Evolutionary conservation across 106 monocot species (phyloP).

Genomic region (Xerophyta viscosa): DNA sequence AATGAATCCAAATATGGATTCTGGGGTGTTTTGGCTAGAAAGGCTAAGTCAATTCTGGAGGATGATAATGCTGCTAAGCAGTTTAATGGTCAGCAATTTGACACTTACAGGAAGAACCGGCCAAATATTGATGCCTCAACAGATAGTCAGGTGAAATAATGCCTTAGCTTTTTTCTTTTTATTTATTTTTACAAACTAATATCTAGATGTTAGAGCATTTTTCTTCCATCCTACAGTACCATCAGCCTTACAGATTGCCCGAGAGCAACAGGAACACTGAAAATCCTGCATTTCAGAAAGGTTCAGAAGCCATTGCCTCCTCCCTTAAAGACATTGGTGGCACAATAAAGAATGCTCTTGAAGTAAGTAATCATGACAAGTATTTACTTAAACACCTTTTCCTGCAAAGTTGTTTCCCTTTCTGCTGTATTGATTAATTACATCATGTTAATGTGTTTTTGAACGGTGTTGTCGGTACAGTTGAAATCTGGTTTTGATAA

Average conservation of each 20-base stretch:
- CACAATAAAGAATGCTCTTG: constrained; percentile 58
- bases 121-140: constrained; percentile 17
- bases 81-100: constrained; percentile 5
- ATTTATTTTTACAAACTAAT: no score
- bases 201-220: no score
- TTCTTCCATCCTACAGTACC: constrained; percentile 16
- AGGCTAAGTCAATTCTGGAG: constrained; percentile 67
- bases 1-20: constrained; percentile 61
- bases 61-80: constrained; percentile 31
- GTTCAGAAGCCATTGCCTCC: constrained; percentile 56
- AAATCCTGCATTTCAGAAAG: constrained; percentile 38
- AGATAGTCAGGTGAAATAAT: constrained; percentile 46
- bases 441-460: no score
- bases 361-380: constrained; percentile 39
- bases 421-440: no score
- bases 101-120: constrained; percentile 18
- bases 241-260: constrained; percentile 39
- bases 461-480: no score
- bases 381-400: neutral
- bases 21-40: constrained; percentile 66
- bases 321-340: constrained; percentile 73
- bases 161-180: no score
- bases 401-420: neutral
- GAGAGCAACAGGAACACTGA: constrained; percentile 40
- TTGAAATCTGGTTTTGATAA: no score